Evolutionary conservation across 768 basidiomycete genomes (phyloP), one percentile per base, ranked within the genome.

Genomic region (Leccinum rimulosum): DNA sequence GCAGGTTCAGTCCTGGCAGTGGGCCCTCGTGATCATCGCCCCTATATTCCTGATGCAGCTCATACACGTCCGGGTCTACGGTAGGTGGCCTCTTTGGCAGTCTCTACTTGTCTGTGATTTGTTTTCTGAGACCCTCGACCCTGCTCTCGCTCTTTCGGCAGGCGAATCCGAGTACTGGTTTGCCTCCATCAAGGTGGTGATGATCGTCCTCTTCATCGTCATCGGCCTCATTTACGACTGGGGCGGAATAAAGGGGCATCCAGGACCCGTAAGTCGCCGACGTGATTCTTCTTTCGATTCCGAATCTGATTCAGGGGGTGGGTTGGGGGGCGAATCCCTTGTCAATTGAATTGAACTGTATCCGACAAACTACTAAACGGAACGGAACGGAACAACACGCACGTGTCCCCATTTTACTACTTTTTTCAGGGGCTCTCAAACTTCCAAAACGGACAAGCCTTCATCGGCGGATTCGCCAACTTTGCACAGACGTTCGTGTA

Each of bases 111-210:
- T 36, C 15, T n/a, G 38, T 40, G 17, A 40, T 40, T 40, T 40
- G 17, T 40, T 40, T n/a, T 40, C 38, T 40, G 38, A 19, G n/a
- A 19, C 43, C n/a, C n/a, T 8, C 15, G 38, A 40, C 38, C 17
- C 10, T 10, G 19, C 43, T 27, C 60, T 30, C 49, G 59, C 50
- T 36, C 36, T 53, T 12, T 55, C 15, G 35, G 35, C 45, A 82
- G 84, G 83, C 49, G 85, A 86, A 75, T 80, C 82, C 1, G 83
- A 82, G 63, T 84, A 84, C 70, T 86, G 84, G 84, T 78, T 82
- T 54, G 83, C 86, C 8, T 77, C 82, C 64, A 78, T 88, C 65
- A 88, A 88, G 71, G 82, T 88, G 25, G 52, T 82, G 49, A 79
- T 86, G 74, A 82, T 87, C 48, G 62, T 85, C 53, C 63, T 87